These are phyloP conservation scores for Leucosporidium scottii DNA, from an alignment of 768 basidiomycete genomes.

Conservation along the genomic window DNA sequence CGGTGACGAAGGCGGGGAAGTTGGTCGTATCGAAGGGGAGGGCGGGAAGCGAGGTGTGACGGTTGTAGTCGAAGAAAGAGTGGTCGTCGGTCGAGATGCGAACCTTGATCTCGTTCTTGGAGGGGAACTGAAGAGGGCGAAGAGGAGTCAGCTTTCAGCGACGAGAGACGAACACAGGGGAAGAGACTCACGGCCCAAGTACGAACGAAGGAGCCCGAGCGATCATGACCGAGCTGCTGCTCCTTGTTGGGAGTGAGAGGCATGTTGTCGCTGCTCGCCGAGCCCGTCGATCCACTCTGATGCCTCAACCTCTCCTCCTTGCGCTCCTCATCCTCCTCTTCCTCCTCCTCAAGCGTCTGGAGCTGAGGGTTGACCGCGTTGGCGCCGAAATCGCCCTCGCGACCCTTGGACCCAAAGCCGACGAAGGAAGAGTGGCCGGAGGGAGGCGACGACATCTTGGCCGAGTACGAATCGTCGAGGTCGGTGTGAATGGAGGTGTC, in stretches of 20 bases:
- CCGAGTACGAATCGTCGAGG: conserved; percentile 25
- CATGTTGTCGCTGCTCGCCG: conserved; percentile 24
- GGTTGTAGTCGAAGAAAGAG: conserved; percentile 32
- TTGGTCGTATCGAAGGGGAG: conserved; percentile 24
- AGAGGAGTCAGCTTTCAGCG: not conserved
- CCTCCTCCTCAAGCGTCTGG: conserved; percentile 33
- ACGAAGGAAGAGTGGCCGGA: conserved; percentile 18
- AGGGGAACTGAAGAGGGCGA: conserved; percentile 20
- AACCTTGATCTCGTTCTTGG: conserved; percentile 19
- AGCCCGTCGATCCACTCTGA: conserved; percentile 8
- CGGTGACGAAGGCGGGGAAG: conserved; percentile 30
- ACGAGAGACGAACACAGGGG: not conserved
- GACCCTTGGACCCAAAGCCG: conserved; percentile 7
- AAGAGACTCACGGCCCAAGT: conserved; percentile 28
- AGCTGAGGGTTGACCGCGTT: conserved; percentile 8
- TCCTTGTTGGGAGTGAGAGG: conserved; percentile 21
- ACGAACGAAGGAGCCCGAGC: conserved; percentile 31
- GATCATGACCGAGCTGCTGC: conserved; percentile 14
- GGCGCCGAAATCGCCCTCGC: not conserved
- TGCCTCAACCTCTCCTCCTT: too few relatives aligned
- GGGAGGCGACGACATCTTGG: conserved; percentile 17
- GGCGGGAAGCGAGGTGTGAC: conserved; percentile 33
- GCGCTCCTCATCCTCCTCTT: conserved; percentile 28
- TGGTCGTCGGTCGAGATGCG: conserved; percentile 27
- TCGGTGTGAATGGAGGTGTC: conserved; percentile 28